Evolutionary conservation across 2,329 filamentous ascomycete species (phyloP).

Genomic region (Alternaria sp.): DNA sequence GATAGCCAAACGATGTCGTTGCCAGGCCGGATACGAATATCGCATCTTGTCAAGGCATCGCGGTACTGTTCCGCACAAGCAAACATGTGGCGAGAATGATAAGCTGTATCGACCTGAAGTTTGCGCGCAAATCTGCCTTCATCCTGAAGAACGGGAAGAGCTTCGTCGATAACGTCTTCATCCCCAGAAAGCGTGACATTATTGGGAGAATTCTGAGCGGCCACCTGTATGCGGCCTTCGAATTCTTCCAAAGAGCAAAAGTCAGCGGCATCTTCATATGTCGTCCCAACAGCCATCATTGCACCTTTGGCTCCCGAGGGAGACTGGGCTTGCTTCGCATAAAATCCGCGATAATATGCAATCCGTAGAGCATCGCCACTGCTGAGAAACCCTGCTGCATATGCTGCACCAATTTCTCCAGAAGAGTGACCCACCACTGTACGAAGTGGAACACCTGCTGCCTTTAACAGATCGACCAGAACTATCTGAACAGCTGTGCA

Average conservation of each 20-base stretch:
- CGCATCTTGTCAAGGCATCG: conserved; percentile 11
- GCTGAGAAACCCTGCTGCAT: conserved; percentile 27
- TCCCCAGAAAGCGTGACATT: conserved; percentile 59
- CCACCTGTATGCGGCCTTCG: conserved; percentile 30
- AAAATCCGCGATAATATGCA: conserved; percentile 33
- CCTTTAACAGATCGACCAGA: conserved; percentile 16
- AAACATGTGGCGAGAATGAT: conserved; percentile 58
- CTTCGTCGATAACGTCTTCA: conserved; percentile 47
- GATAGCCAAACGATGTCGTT: conserved; percentile 16
- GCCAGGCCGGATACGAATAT: background rate
- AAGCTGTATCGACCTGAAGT: conserved; percentile 57
- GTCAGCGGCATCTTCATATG: background rate
- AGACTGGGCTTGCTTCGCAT: conserved; percentile 1
- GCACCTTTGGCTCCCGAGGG: conserved; percentile 28
- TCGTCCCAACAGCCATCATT: conserved; percentile 46
- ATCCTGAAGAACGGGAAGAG: conserved; percentile 44
- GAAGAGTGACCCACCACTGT: conserved; percentile 14
- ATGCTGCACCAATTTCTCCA: conserved; percentile 40
- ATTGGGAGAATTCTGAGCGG: conserved; percentile 39
- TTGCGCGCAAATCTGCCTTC: conserved; percentile 51
- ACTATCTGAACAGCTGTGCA: conserved; percentile 33
- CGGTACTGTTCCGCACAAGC: conserved; percentile 23
- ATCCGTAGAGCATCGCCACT: conserved; percentile 21
- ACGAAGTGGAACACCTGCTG: conserved; percentile 15
- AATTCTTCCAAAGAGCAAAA: conserved; percentile 11